Conservation (phyloP, 148 eudicot genomes). For the Rhododendron simsii region DNA sequence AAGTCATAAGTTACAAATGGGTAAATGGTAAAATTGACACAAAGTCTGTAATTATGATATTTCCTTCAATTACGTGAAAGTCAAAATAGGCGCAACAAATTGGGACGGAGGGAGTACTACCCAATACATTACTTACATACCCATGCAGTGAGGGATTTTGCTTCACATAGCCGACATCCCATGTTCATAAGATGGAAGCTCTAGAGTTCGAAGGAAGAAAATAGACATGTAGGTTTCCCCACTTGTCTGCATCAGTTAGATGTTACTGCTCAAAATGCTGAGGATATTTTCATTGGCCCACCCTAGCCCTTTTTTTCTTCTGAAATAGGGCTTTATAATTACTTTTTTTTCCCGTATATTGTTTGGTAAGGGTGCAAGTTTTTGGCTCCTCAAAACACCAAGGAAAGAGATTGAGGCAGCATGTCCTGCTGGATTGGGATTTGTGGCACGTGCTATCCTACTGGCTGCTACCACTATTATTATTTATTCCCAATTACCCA, state of each 20-base stretch:
- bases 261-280: background rate
- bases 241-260: background rate
- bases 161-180: background rate
- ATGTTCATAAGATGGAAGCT: conserved; percentile 1
- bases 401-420: background rate
- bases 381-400: background rate
- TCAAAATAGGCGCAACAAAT: no score
- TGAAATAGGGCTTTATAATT: background rate
- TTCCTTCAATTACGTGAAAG: no score
- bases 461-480: background rate
- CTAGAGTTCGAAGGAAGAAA: background rate
- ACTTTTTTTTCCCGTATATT: background rate
- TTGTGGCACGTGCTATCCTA: background rate
- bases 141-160: background rate
- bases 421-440: background rate
- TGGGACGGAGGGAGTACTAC: background rate
- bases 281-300: background rate
- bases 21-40: no score
- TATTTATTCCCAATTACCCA: background rate
- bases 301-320: background rate
- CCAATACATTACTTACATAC: background rate
- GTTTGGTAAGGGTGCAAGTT: background rate
- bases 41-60: no score
- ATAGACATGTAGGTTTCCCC: background rate
- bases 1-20: no score